Base-by-base conservation (phyloP, 208 protist genomes). In the Borovskyia barvae region DNA sequence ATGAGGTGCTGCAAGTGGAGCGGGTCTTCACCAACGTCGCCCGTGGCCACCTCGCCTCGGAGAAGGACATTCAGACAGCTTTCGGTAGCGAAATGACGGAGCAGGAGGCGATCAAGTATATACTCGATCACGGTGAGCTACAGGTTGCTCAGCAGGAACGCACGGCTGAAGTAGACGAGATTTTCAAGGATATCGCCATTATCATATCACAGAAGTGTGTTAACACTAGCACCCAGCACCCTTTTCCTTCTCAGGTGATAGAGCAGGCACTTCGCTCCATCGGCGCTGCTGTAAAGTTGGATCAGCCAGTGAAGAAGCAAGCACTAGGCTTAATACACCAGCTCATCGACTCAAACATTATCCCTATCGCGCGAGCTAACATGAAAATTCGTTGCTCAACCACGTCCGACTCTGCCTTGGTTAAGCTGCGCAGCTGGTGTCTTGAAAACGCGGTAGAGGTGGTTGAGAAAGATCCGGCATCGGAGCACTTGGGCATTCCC, bases 71-170 rank as follows among this genome's bases (percentile, higher is more conserved):
- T 22, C 29, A 81, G 32, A 55, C 72, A 2, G 79, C 84, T 6
- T 91, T 93, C 50, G 85, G 82, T 14, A 37, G 61, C 6, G 60
- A 77, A 19, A 84, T 72, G 51, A 81, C 60, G 24, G 82, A 95
- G 51, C 37, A 80, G 48, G 78, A 90, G 40, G 88, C 88, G 26
- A 79, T 94, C 46, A 71, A 90, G 66, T 86, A 80, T 45, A 99
- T 99, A 68, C 79, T 99, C 5, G 67, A 89, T 7, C 97, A 98
- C 55, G 98, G 98, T 1, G 96, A 99, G 61, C 65, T 99, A 28
- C 98, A 99, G 70, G 96, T 99, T 6, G 96, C 96, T 7, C 92
- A 97, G 46, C 95, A 98, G 61, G 98, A 99, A 77, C 87, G 98
- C n/a, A 78, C 79, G 22, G 77, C 82, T 12, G 84, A 98, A 55